A percentile compares a stretch with the other conserved stretches of the same genome.
These are phyloP conservation scores for Hippophae tibetana DNA, from an alignment of 306 rosid genomes.

Conservation along the genomic window DNA sequence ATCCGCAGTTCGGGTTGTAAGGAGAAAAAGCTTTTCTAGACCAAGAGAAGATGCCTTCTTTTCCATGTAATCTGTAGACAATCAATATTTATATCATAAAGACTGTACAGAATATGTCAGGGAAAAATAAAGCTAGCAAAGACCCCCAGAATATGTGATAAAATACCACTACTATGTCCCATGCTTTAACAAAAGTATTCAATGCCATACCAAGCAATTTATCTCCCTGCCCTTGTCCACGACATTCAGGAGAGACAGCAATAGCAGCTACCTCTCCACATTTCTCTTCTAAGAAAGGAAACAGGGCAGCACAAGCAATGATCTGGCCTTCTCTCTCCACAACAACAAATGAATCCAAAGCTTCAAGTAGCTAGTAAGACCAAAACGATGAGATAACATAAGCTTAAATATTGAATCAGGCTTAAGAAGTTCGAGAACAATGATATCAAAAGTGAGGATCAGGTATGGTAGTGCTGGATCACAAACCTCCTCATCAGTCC, in stretches of 20 bases:
- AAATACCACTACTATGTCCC: not conserved
- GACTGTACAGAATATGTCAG: not conserved
- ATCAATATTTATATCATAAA: not conserved
- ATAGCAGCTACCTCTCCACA: conserved; percentile 94
- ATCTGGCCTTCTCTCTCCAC: conserved; percentile 97
- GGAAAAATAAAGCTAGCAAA: not conserved
- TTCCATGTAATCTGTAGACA: conserved; percentile 76
- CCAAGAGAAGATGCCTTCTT: conserved; percentile 74
- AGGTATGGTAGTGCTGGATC: conserved; percentile 1
- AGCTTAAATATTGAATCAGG: not conserved
- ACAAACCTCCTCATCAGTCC: conserved; percentile 77
- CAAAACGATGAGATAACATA: conserved; percentile 2
- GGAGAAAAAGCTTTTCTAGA: conserved; percentile 70
- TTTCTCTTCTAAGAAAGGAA: conserved; percentile 66
- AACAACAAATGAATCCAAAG: conserved; percentile 54
- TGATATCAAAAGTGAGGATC: not conserved
- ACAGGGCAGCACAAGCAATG: conserved; percentile 86
- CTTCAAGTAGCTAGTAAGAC: conserved; percentile 43
- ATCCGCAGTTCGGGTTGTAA: conserved; percentile 89
- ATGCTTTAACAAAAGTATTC: conserved; percentile 1
- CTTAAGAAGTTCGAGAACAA: not conserved
- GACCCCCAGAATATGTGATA: not conserved
- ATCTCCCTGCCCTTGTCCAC: conserved; percentile 94
- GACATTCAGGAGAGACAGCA: conserved; percentile 92
- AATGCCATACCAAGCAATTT: conserved; percentile 78